Percentiles rank a stretch among this genome's conserved stretches.
phyloP scores from a whole-genome alignment of 179 eudicot genomes.

The Camellia oleifera region DNA sequence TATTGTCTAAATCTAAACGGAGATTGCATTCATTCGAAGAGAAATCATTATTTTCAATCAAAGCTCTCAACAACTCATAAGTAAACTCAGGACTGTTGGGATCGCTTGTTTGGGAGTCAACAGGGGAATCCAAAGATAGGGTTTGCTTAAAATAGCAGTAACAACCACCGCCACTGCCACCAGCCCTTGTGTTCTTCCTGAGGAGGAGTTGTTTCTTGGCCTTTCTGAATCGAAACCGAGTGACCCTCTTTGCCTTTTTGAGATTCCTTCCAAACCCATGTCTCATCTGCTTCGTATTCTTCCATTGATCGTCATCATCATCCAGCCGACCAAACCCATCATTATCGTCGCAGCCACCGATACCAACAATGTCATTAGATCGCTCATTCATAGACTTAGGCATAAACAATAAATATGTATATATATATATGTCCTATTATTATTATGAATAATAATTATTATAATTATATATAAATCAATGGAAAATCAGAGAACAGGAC shows the following conservation, averaged over 20 bases:
- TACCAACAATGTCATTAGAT: slow-evolving; percentile 9
- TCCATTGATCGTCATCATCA: neutral
- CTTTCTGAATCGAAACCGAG: slow-evolving; percentile 33
- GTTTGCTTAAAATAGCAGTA: slow-evolving; percentile 40
- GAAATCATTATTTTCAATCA: slow-evolving; percentile 78
- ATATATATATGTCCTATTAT: neutral
- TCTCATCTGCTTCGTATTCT: slow-evolving; percentile 5
- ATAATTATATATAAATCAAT: neutral
- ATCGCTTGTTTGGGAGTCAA: slow-evolving; percentile 34
- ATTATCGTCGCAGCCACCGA: slow-evolving; percentile 3
- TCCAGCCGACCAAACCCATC: slow-evolving; percentile 7
- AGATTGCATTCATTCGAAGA: slow-evolving; percentile 69
- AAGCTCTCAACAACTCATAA: slow-evolving; percentile 41
- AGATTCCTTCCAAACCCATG: slow-evolving; percentile 17
- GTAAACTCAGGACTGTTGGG: slow-evolving; percentile 35
- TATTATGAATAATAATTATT: too few species aligned
- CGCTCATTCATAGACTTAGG: neutral
- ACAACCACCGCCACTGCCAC: slow-evolving; percentile 20
- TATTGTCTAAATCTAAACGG: slow-evolving; percentile 19
- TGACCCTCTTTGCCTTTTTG: slow-evolving; percentile 28
- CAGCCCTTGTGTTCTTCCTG: slow-evolving; percentile 15
- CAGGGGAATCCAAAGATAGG: slow-evolving; percentile 32
- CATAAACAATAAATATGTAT: neutral
- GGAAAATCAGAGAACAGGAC: neutral
- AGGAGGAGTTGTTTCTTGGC: slow-evolving; percentile 15